Percentiles rank a stretch among this genome's conserved stretches.
These are phyloP conservation scores for Onygenales sp. DNA, from an alignment of 2,329 filamentous ascomycete species.

Conservation along the genomic window DNA sequence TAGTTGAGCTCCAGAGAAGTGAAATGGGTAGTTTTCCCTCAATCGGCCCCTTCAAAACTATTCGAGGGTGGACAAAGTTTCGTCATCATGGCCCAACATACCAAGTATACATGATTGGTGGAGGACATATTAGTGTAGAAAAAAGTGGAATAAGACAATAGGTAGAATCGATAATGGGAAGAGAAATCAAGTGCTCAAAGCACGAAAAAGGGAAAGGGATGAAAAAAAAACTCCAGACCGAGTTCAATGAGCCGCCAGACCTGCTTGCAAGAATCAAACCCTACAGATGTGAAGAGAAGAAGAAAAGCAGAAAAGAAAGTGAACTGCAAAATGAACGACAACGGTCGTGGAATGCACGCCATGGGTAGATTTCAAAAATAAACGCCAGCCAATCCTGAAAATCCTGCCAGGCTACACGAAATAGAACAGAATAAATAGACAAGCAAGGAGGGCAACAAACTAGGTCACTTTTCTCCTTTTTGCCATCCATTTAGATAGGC, in stretches of 20 bases:
- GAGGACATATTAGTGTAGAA: conserved; percentile 1
- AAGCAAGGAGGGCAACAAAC: neutral
- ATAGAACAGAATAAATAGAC: neutral
- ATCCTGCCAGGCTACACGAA: neutral
- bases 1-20: conserved; percentile 1
- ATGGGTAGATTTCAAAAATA: conserved; percentile 8
- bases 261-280: conserved; percentile 6
- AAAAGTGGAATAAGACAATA: conserved; percentile 3
- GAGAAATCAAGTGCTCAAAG: too few relatives aligned
- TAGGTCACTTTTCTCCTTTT: conserved; percentile 38
- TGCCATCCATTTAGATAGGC: conserved; percentile 81
- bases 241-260: conserved; percentile 6
- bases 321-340: conserved; percentile 7
- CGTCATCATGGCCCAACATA: conserved; percentile 6
- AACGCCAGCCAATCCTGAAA: neutral
- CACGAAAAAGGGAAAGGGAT: neutral
- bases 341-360: conserved; percentile 5
- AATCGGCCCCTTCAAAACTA: neutral
- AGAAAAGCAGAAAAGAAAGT: conserved; percentile 2
- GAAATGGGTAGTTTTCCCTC: neutral
- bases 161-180: conserved; percentile 1
- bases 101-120: conserved; percentile 8
- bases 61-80: neutral
- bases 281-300: conserved; percentile 2
- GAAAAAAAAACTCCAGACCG: conserved; percentile 4